phyloP scores from a whole-genome alignment of 352 stramenopile species.

The Bremia lactucae region DNA sequence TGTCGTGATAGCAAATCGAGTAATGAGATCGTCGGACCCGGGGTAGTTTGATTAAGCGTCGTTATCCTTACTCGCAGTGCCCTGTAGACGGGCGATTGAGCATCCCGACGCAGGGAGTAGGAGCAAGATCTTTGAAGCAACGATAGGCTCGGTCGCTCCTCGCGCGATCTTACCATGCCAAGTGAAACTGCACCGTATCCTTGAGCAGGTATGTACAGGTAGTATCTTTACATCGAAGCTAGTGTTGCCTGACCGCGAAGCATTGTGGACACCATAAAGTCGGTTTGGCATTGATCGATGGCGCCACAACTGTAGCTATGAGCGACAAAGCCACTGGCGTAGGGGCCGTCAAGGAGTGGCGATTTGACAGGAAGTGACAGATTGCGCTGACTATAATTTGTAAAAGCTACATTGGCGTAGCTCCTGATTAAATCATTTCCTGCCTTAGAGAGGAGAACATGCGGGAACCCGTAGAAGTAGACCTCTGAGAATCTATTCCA shows the following conservation, averaged over 20 bases:
- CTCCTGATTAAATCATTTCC: slow-evolving; percentile 6
- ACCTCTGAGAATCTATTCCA: slow-evolving; percentile 3
- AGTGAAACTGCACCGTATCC: slow-evolving; percentile 17
- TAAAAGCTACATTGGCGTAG: background rate
- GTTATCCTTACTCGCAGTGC: slow-evolving; percentile 1
- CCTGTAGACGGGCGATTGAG: slow-evolving; percentile 18
- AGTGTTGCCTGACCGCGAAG: slow-evolving; percentile 10
- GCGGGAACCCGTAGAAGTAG: slow-evolving; percentile 4
- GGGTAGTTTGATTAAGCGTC: background rate
- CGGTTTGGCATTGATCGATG: slow-evolving; percentile 14
- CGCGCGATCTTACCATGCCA: slow-evolving; percentile 12
- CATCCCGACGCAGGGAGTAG: slow-evolving; percentile 9
- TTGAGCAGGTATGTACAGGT: slow-evolving; percentile 4
- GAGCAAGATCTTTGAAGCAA: slow-evolving; percentile 13
- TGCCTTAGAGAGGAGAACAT: slow-evolving; percentile 15
- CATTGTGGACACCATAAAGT: slow-evolving; percentile 25
- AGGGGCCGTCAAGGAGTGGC: slow-evolving; percentile 1
- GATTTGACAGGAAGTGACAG: background rate
- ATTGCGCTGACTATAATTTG: slow-evolving; percentile 4
- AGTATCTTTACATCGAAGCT: too few relatives aligned
- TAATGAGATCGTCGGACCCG: slow-evolving; percentile 20
- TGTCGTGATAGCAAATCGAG: slow-evolving; percentile 21
- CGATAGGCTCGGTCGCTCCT: slow-evolving; percentile 17
- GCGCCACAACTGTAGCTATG: slow-evolving; percentile 5
- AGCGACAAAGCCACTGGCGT: slow-evolving; percentile 6